Conservation (phyloP, 1,139 yeast species). For the Kurtzmaniella quercitrusa region DNA sequence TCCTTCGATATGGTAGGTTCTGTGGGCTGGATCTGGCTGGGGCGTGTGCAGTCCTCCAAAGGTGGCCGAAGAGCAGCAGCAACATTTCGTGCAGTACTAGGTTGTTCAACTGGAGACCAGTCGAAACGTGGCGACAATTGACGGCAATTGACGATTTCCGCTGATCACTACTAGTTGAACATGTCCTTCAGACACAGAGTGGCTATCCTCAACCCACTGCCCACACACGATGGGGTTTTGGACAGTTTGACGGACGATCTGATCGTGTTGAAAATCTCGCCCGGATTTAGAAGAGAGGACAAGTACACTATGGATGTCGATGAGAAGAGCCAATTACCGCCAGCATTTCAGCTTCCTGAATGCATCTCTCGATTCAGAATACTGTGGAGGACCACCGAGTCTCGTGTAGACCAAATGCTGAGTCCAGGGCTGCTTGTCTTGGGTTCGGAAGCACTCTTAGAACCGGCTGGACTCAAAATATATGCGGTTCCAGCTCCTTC, state of each 20-base stretch:
- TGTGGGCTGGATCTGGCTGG: too few species aligned
- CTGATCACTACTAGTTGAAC: not conserved
- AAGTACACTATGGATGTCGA: constrained; percentile 8
- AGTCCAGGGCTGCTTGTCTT: constrained; percentile 6
- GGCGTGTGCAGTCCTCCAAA: too few species aligned
- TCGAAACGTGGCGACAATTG: not conserved
- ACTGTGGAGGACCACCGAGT: constrained; percentile 3
- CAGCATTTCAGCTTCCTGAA: constrained; percentile 6
- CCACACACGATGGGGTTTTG: constrained; percentile 23
- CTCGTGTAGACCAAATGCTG: not conserved
- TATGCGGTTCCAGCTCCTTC: not conserved
- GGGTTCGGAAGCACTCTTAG: not conserved
- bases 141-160: not conserved
- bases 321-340: not conserved
- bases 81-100: too few species aligned
- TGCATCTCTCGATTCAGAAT: constrained; percentile 8
- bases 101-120: not conserved
- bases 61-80: too few species aligned
- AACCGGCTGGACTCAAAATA: not conserved
- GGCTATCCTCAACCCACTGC: constrained; percentile 27
- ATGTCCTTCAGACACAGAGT: constrained; percentile 22
- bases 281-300: constrained; percentile 19
- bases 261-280: constrained; percentile 12
- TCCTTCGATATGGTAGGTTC: not conserved
- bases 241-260: constrained; percentile 12